Base-by-base conservation (phyloP, 2,329 filamentous ascomycete genomes). In the Phoma sp. region DNA sequence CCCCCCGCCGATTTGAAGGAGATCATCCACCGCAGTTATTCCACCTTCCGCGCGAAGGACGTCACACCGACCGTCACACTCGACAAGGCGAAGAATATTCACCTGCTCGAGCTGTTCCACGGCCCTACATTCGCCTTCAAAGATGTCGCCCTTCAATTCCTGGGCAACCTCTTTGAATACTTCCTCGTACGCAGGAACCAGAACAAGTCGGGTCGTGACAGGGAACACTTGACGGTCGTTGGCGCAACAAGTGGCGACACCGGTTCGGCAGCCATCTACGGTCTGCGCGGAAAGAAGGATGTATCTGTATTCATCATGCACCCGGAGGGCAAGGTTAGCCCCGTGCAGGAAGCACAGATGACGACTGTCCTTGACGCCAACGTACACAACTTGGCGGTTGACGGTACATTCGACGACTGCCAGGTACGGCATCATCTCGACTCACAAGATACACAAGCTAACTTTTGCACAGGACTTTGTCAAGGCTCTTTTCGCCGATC, bases 331-430 rank as follows among this genome's bases (percentile, higher is more conserved):
- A 90, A 92, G 63, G 89, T 98, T 59, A 92, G 89, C 73, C 91
- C 92, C 12, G 90, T 98, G 52, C 95, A 98, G 76, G 92, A 98
- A 76, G 90, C 91, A 4, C 95, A 98, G 79, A 98, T 98, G 95
- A 97, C 93, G 0, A 97, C 93, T 0, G 90, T 95, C 23, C 80
- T 92, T 33, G 95, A 98, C 74, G 79, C 84, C 54, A 98, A 98
- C 72, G 93, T 98, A 28, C 92, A 97, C 82, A 96, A 96, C 76
- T 80, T 98, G 39, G 87, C 91, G 47, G 90, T 98, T 11, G 87
- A 89, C 42, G 95, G 93, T 53, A 96, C 92, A 0, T 98, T 98
- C 73, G 93, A 98, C 71, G 92, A 98, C 73, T 98, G 95, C 77
- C 93, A 97, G 81, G 87, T 87, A 76, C 55, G 53, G 18, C 46